Evolutionary conservation across 140 eudicot species (phyloP).

Genomic region (Senecio squalidus): DNA sequence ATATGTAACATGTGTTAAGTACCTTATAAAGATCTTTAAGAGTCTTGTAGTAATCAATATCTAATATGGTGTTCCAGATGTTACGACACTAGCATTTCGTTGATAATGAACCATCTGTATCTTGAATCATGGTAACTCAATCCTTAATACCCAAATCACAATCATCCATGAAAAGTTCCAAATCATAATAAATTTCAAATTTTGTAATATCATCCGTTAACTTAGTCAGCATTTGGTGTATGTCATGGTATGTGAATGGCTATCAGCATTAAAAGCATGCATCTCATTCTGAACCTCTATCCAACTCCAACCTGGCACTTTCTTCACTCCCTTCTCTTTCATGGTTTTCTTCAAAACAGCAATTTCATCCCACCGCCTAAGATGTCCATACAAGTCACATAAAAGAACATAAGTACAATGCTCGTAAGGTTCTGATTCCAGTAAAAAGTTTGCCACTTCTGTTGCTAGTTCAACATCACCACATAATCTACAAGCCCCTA

Average conservation of each 20-base stretch:
- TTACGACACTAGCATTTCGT: not conserved
- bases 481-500: constrained; percentile 85
- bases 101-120: constrained; percentile 10
- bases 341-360: constrained; percentile 61
- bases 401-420: constrained; percentile 86
- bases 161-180: constrained; percentile 2
- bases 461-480: constrained; percentile 76
- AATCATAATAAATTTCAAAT: constrained; percentile 17
- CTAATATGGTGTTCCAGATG: not conserved
- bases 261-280: constrained; percentile 76
- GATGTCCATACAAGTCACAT: constrained; percentile 77
- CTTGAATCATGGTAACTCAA: constrained; percentile 1
- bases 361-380: constrained; percentile 67
- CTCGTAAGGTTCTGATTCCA: constrained; percentile 69
- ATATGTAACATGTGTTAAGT: not conserved
- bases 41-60: constrained; percentile 9
- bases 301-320: constrained; percentile 99
- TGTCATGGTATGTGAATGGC: constrained; percentile 58
- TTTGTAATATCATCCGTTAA: constrained; percentile 32
- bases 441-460: constrained; percentile 46
- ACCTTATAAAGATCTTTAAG: constrained; percentile 21
- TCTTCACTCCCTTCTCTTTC: constrained; percentile 83
- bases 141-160: not conserved
- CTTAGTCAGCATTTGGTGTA: constrained; percentile 32
- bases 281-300: constrained; percentile 58